Conservation (phyloP, 1,284 basidiomycete genomes). For the Malassezia yamatoensis region DNA sequence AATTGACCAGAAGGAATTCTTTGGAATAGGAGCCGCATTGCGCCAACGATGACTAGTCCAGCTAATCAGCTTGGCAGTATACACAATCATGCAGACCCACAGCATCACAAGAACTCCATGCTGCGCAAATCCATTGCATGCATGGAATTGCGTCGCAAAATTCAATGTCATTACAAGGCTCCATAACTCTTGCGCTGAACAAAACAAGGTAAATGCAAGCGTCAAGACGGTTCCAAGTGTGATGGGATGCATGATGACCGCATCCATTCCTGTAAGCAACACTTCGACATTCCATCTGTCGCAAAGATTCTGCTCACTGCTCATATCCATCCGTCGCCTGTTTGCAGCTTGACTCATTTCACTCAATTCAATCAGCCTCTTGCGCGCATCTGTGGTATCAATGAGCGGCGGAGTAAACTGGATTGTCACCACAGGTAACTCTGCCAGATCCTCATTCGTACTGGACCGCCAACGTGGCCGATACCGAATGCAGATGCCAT, state of each 20-base stretch:
- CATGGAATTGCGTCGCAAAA: background rate
- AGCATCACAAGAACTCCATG: background rate
- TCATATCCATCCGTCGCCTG: background rate
- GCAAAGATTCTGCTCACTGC: background rate
- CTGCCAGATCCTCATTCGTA: background rate
- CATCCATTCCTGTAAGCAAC: background rate
- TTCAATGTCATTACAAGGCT: background rate
- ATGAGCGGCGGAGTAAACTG: constrained; percentile 10
- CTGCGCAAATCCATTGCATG: background rate
- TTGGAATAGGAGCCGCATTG: constrained; percentile 10
- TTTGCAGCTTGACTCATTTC: constrained; percentile 5
- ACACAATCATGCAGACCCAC: background rate
- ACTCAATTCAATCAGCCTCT: constrained; percentile 11
- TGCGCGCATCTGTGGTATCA: constrained; percentile 3
- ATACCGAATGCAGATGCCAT: constrained; percentile 4
- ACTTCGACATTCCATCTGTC: background rate
- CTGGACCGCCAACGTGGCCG: background rate
- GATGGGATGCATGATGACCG: background rate
- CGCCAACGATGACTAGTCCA: constrained; percentile 5
- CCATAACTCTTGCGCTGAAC: background rate
- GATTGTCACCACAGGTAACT: background rate
- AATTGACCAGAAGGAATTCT: background rate
- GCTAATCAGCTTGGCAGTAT: background rate
- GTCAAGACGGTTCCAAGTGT: background rate
- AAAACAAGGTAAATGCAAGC: background rate